phyloP scores from a whole-genome alignment of 768 basidiomycete species.

The Neoboletus brunneissimus region DNA sequence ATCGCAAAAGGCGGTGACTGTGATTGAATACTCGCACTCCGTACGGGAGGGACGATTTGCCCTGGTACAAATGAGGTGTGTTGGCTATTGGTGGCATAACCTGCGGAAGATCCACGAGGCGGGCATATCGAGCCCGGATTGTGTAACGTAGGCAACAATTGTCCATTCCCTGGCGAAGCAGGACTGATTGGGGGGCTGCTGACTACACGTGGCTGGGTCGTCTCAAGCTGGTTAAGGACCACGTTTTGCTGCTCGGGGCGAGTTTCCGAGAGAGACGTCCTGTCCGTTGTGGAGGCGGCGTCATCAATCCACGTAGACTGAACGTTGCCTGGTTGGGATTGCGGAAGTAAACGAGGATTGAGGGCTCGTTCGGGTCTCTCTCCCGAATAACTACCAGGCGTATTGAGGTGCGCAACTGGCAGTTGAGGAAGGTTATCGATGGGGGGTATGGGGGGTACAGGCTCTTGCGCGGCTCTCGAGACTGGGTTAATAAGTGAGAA shows the following conservation, averaged over 20 bases:
- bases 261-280: slow-evolving; percentile 3
- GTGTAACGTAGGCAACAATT: slow-evolving; percentile 21
- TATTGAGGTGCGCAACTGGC: slow-evolving; percentile 6
- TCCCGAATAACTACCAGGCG: neutral
- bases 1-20: slow-evolving; percentile 23
- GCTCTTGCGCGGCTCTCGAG: slow-evolving; percentile 56
- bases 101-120: slow-evolving; percentile 26
- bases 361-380: slow-evolving; percentile 23
- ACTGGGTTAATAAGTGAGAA: slow-evolving; percentile 36
- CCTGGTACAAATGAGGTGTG: slow-evolving; percentile 39
- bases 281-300: neutral
- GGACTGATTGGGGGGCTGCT: slow-evolving; percentile 2
- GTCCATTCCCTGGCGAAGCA: slow-evolving; percentile 5
- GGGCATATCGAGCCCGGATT: slow-evolving; percentile 17
- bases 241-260: slow-evolving; percentile 2
- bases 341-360: slow-evolving; percentile 15
- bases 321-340: neutral
- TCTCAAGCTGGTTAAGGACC: neutral
- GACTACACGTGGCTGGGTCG: slow-evolving; percentile 1
- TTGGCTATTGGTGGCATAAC: slow-evolving; percentile 9
- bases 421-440: slow-evolving; percentile 35
- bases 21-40: slow-evolving; percentile 36
- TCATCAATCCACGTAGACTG: neutral
- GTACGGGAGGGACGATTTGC: slow-evolving; percentile 36
- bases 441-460: slow-evolving; percentile 65